Evolutionary conservation across 371 early-diverging fungal species (phyloP).

Genomic region (Mortierella sp.): DNA sequence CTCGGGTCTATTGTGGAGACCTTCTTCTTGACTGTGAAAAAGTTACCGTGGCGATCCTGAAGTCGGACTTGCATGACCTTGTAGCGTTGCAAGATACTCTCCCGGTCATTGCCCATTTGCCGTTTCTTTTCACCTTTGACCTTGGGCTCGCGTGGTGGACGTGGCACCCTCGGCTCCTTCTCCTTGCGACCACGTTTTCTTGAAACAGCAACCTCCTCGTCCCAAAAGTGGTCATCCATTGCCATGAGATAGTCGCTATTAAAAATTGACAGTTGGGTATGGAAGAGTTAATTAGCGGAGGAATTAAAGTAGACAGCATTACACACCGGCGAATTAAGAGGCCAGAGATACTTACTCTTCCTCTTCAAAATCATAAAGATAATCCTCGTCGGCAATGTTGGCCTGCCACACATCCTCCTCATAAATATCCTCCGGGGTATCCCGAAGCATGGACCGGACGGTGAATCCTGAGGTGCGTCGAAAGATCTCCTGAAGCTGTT

Average conservation of each 20-base stretch:
- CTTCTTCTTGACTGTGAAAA: slow-evolving; percentile 84
- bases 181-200: slow-evolving; percentile 56
- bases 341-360: slow-evolving; percentile 74
- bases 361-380: slow-evolving; percentile 80
- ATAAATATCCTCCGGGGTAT: slow-evolving; percentile 75
- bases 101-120: slow-evolving; percentile 63
- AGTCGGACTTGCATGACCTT: slow-evolving; percentile 87
- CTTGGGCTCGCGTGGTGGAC: slow-evolving; percentile 39
- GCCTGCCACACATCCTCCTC: slow-evolving; percentile 84
- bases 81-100: slow-evolving; percentile 81
- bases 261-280: neutral
- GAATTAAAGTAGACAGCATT: neutral
- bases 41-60: slow-evolving; percentile 86
- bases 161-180: slow-evolving; percentile 49
- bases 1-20: slow-evolving; percentile 85
- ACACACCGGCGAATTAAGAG: neutral
- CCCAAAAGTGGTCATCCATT: slow-evolving; percentile 89
- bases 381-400: slow-evolving; percentile 74
- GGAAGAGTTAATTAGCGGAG: neutral
- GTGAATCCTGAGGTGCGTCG: slow-evolving; percentile 91
- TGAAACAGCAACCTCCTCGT: slow-evolving; percentile 68
- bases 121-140: slow-evolving; percentile 51
- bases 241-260: slow-evolving; percentile 79
- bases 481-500: slow-evolving; percentile 91
- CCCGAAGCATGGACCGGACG: slow-evolving; percentile 76